Evolutionary conservation across 2,329 filamentous ascomycete species (phyloP), one percentile per base, ranked within the genome.

Genomic region (Fonsecaea monophora): DNA sequence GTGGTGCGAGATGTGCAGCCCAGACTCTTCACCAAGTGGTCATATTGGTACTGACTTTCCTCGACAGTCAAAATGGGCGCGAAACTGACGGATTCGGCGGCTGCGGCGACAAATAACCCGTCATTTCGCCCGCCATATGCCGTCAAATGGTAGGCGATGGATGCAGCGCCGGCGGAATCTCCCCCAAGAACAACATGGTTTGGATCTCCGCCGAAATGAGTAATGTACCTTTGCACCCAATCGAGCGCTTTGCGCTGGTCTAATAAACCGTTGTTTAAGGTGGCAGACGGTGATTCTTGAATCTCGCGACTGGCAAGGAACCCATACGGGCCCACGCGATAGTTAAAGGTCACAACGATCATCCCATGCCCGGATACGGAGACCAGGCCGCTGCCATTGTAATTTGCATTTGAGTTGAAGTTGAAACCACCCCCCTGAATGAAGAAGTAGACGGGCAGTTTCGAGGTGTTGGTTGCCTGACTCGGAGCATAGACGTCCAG

Each of bases 321-420:
- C 0, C 91, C 91, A 71, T 88, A 92, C 0, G 86, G 84, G 0
- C 90, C 90, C 10, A 94, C 89, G 4, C 91, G 87, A 75, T 94
- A 93, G 77, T 92, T 93, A 78, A 92, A 85, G 9, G 83, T 89
- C 1, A 94, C 89, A 0, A 92, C 86, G 0, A 94, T 79, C 32
- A 92, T 88, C 55, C 85, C 82, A 65, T 85, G 79, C 42, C 83
- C 81, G 18, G 86, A 85, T 0, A 87, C 88, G 35, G 82, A 75
- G 34, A 89, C 81, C n/a, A 93, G 77, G 0, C 84, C 86, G 0
- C 82, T 84, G 0, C 86, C 89, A 70, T 92, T 86, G 70, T 85
- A 82, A 67, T 89, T 85, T 1, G 83, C 73, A 65, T 85, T 86
- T 66, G 88, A 85, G 67, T 89, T 83, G 0, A 80, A 73, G 64